These are phyloP conservation scores for Fermentozyma sake DNA, from an alignment of 1,139 yeast species.

Conservation along the genomic window DNA sequence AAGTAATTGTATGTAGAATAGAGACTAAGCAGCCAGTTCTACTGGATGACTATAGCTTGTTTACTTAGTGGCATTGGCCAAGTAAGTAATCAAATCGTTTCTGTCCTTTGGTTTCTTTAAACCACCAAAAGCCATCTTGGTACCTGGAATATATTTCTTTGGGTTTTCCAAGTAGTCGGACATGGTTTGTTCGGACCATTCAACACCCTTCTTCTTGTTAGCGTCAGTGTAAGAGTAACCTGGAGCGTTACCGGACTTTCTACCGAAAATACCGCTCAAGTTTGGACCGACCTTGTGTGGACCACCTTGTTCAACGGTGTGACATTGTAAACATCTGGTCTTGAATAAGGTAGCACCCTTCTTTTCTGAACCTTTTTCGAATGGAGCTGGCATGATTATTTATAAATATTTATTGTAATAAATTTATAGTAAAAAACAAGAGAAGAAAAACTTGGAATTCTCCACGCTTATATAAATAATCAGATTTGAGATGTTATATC, in stretches of 20 bases:
- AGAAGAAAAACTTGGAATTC: no score
- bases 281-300: constrained; percentile 99
- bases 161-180: constrained; percentile 97
- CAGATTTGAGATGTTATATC: no score
- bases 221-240: constrained; percentile 98
- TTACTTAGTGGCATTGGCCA: constrained; percentile 72
- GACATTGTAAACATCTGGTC: constrained; percentile 99
- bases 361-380: constrained; percentile 78
- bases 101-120: constrained; percentile 99
- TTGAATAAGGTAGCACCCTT: constrained; percentile 98
- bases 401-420: no score
- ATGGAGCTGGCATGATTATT: constrained; percentile 72
- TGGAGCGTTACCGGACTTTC: constrained; percentile 85
- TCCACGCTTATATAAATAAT: no score
- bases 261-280: constrained; percentile 90
- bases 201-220: constrained; percentile 92
- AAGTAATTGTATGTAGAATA: no score
- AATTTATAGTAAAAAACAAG: no score
- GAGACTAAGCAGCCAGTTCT: no score
- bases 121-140: constrained; percentile 99
- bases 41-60: constrained; percentile 3
- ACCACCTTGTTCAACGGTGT: constrained; percentile 93
- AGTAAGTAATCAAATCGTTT: constrained; percentile 91
- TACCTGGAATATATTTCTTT: constrained; percentile 99
- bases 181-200: constrained; percentile 85